Percentiles rank a stretch among this genome's conserved stretches.
Evolutionary conservation across 1,284 basidiomycete genomes (phyloP).

Genomic region (Coniophora puteana): DNA sequence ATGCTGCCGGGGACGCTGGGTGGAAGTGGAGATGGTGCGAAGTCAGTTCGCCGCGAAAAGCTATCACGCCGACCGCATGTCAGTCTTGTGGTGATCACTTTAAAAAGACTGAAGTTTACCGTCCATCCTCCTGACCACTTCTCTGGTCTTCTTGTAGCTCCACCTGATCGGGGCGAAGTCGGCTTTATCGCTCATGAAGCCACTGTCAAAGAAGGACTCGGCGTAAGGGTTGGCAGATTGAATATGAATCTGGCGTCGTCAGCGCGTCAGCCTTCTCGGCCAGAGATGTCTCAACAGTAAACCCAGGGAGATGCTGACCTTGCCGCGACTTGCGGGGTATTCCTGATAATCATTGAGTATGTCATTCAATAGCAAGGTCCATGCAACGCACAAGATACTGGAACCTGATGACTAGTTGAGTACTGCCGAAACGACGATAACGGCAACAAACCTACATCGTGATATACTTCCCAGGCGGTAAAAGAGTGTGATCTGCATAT

Average conservation of each 20-base stretch:
- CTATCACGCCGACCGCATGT: conserved; percentile 25
- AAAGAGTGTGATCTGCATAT: conserved; percentile 64
- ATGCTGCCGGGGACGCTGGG: conserved; percentile 58
- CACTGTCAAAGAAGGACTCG: conserved; percentile 64
- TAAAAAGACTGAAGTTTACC: conserved; percentile 30
- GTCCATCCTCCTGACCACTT: conserved; percentile 68
- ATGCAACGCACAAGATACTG: conserved; percentile 51
- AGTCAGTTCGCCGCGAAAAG: conserved; percentile 65
- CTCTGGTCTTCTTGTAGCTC: conserved; percentile 74
- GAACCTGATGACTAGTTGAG: conserved; percentile 38
- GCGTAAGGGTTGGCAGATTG: conserved; percentile 55
- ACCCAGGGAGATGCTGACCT: conserved; percentile 35
- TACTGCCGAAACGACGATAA: background rate
- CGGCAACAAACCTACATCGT: conserved; percentile 46
- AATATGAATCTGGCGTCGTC: conserved; percentile 54
- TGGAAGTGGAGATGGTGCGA: conserved; percentile 75
- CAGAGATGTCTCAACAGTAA: background rate
- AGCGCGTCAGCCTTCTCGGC: conserved; percentile 9
- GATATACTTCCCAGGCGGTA: conserved; percentile 69
- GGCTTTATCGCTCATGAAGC: conserved; percentile 75
- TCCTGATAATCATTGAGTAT: conserved; percentile 29
- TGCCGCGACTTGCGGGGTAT: conserved; percentile 66
- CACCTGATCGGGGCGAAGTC: conserved; percentile 74
- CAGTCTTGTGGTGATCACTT: background rate
- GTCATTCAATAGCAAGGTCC: no score